These are phyloP conservation scores for Amanita pallidorosea DNA, from an alignment of 768 basidiomycete genomes.

Conservation along the genomic window DNA sequence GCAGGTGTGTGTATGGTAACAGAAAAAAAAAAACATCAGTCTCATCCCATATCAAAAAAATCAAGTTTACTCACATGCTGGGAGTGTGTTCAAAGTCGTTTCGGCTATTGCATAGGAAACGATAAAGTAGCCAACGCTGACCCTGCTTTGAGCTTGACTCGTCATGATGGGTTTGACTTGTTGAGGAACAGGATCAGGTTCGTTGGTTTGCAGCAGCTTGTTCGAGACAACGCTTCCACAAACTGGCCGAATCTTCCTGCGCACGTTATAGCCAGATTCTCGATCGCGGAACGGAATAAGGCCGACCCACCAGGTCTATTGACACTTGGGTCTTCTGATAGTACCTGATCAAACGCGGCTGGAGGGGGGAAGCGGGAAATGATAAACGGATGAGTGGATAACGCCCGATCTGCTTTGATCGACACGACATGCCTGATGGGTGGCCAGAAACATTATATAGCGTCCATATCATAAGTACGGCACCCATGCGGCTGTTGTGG, in stretches of 20 bases:
- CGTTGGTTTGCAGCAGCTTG: conserved; percentile 58
- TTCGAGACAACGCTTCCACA: conserved; percentile 73
- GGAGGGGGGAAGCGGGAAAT: no score
- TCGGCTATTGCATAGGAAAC: conserved; percentile 56
- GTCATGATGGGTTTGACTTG: conserved; percentile 71
- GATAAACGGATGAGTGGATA: no score
- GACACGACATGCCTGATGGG: conserved; percentile 37
- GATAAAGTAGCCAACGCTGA: conserved; percentile 55
- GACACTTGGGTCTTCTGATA: conserved; percentile 52
- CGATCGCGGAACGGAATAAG: not conserved
- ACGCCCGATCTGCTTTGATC: not conserved
- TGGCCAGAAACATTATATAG: conserved; percentile 63
- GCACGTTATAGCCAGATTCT: no score
- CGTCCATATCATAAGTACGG: conserved; percentile 66
- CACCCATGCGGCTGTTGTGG: conserved; percentile 38
- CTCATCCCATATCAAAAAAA: no score
- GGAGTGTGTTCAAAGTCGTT: conserved; percentile 63
- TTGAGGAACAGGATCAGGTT: conserved; percentile 76
- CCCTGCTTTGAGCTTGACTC: conserved; percentile 49
- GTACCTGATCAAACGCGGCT: conserved; percentile 58
- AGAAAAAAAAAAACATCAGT: no score
- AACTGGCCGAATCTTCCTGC: conserved; percentile 71
- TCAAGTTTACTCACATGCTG: conserved; percentile 56
- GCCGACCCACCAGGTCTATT: conserved; percentile 44
- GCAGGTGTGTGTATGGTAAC: no score